Evolutionary conservation across 345 rosid species (phyloP), one percentile per base, ranked within the genome.

Genomic region (Melaleuca quinquenervia): DNA sequence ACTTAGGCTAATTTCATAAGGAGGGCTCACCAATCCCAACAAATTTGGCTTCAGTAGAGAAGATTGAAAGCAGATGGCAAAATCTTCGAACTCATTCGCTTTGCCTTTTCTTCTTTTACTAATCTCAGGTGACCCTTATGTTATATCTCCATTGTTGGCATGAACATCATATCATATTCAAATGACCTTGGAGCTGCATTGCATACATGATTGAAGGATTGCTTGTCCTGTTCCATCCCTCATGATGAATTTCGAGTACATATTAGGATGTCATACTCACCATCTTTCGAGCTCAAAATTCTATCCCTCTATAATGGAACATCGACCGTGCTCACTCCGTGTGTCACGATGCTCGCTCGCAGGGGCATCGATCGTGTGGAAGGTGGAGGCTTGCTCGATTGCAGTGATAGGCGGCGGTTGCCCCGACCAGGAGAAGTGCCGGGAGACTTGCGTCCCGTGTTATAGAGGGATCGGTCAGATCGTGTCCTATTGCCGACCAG

Each of bases 331-430:
- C 48, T 70, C 6, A 18, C 24, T 3, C 48, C 45, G 3, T 0
- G 45, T 32, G 78, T 70, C 78, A 8, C 18, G 48, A 32, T 24
- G 7, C 7, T 70, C 24, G 13, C 36, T 70, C 1, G 36, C 56
- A 82, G 56, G 52, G 44, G 36, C 41, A 52, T 82, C 16, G 56
- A 26, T 82, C 32, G 44, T 18, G 78, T 22, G 2, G 6, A 70
- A 45, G 78, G 27, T 9, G 13, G 88, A 54, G 32, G 83, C 20
- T 5, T 90, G 91, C 56, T 18, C 44, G 10, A 20, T 75, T 20
- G 84, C 89, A 1, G 87, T 85, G 29, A 82, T 36, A 16, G 92
- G 91, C 2, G 90, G 91, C 4, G 92, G 92, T 0, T 90, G 91
- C 53, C 92, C 87, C 1, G 54, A 89, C 36, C 21, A 41, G 8